Evolutionary conservation across 2,329 filamentous ascomycete species (phyloP).

Genomic region (Parastagonospora avenae): DNA sequence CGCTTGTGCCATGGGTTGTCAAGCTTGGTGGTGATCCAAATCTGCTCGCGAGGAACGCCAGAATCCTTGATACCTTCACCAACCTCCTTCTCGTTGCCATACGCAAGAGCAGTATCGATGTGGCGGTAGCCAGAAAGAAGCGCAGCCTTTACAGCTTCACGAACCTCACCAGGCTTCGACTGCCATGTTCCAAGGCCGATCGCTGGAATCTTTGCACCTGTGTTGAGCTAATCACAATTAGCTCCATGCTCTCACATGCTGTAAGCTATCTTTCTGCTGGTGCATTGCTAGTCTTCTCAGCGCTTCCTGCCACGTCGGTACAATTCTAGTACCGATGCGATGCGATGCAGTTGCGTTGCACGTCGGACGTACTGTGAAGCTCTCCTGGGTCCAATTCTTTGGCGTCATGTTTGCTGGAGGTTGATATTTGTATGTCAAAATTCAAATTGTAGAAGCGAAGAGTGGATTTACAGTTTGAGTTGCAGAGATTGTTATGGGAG

Average conservation of each 20-base stretch:
- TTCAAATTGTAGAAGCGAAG: neutral
- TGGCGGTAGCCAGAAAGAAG: slow-evolving; percentile 73
- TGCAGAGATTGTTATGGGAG: slow-evolving; percentile 2
- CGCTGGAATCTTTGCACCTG: slow-evolving; percentile 77
- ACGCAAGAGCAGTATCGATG: slow-evolving; percentile 77
- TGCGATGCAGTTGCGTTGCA: neutral
- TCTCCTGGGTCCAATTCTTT: slow-evolving; percentile 47
- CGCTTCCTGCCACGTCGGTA: too few species aligned
- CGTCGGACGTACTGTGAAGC: slow-evolving; percentile 20
- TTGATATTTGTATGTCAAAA: slow-evolving; percentile 9
- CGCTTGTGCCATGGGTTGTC: slow-evolving; percentile 74
- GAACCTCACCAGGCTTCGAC: slow-evolving; percentile 70
- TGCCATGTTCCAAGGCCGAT: slow-evolving; percentile 82
- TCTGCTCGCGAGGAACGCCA: slow-evolving; percentile 67
- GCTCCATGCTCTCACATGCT: neutral
- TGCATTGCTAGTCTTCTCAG: too few species aligned
- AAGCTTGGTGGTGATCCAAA: slow-evolving; percentile 82
- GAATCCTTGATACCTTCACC: slow-evolving; percentile 72
- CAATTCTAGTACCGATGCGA: too few species aligned
- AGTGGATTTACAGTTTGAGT: neutral
- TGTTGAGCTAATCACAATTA: slow-evolving; percentile 32
- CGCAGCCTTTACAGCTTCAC: slow-evolving; percentile 72
- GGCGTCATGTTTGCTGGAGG: slow-evolving; percentile 34
- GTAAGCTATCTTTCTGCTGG: too few species aligned
- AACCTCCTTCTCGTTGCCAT: slow-evolving; percentile 78